Conservation (phyloP, 108 stramenopile species). For the Hondaea fermentalgiana region DNA sequence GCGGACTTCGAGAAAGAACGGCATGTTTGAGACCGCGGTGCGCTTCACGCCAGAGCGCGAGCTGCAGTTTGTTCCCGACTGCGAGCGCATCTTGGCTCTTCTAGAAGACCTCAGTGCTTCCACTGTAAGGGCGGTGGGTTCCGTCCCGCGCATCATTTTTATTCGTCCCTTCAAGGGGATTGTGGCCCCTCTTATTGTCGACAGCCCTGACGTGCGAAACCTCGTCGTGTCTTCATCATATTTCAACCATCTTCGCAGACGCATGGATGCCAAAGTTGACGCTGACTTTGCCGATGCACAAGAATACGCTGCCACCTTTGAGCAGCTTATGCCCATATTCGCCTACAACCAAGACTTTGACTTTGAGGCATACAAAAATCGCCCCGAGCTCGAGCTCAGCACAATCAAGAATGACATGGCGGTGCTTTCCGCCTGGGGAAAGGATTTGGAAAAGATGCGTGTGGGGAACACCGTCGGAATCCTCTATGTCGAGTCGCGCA, state of each 20-base stretch:
- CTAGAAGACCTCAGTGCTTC: constrained; percentile 30
- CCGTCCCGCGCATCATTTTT: constrained; percentile 43
- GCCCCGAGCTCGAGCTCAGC: neutral
- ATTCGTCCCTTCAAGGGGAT: constrained; percentile 41
- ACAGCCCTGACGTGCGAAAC: constrained; percentile 6
- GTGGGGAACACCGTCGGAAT: constrained; percentile 39
- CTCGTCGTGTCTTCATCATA: neutral
- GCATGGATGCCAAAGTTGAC: neutral
- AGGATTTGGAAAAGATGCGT: constrained; percentile 54
- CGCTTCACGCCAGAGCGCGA: constrained; percentile 7
- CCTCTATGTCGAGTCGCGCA: constrained; percentile 46
- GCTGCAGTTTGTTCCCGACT: constrained; percentile 39
- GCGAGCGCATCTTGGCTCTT: constrained; percentile 41
- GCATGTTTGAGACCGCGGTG: constrained; percentile 40
- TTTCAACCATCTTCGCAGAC: neutral
- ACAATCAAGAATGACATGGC: neutral
- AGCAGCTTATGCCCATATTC: neutral
- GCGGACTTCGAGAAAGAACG: constrained; percentile 18
- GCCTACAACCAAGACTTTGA: neutral
- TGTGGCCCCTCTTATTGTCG: neutral
- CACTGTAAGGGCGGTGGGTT: constrained; percentile 39
- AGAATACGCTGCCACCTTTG: neutral
- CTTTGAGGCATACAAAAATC: neutral
- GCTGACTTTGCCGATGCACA: neutral
- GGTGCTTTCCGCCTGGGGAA: constrained; percentile 29